phyloP scores from a whole-genome alignment of 306 rosid genomes.

The Cajanus cajan region DNA sequence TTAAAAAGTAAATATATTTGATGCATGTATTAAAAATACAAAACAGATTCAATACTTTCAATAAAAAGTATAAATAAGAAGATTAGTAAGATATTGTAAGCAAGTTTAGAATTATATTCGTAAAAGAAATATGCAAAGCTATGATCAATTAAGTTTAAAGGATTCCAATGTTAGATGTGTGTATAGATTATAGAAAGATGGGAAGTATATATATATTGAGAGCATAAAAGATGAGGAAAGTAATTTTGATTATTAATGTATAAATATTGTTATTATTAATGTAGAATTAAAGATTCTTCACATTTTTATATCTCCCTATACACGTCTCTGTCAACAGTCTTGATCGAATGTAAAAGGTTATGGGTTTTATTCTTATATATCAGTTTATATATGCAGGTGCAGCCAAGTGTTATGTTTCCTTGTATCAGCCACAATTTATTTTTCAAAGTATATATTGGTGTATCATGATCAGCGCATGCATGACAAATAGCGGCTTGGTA shows the following conservation, averaged over 20 bases:
- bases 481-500: not conserved
- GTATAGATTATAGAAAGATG: too few relatives aligned
- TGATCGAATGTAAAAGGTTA: not conserved
- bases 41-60: too few relatives aligned
- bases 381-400: not conserved
- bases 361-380: constrained; percentile 11
- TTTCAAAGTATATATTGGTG: not conserved
- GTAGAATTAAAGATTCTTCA: not conserved
- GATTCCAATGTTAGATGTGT: too few relatives aligned
- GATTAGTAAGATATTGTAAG: too few relatives aligned
- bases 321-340: constrained; percentile 29
- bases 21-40: too few relatives aligned
- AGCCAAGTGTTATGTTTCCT: not conserved
- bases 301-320: not conserved
- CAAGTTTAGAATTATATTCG: too few relatives aligned
- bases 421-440: not conserved
- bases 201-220: not conserved
- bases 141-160: too few relatives aligned
- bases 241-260: not conserved
- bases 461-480: not conserved
- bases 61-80: too few relatives aligned
- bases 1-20: not conserved
- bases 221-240: not conserved
- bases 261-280: not conserved
- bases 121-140: too few relatives aligned